A percentile compares a stretch with the other conserved stretches of the same genome.
Conservation (phyloP, 164 flowering plant genomes). For the Tetrastigma voinierianum region DNA sequence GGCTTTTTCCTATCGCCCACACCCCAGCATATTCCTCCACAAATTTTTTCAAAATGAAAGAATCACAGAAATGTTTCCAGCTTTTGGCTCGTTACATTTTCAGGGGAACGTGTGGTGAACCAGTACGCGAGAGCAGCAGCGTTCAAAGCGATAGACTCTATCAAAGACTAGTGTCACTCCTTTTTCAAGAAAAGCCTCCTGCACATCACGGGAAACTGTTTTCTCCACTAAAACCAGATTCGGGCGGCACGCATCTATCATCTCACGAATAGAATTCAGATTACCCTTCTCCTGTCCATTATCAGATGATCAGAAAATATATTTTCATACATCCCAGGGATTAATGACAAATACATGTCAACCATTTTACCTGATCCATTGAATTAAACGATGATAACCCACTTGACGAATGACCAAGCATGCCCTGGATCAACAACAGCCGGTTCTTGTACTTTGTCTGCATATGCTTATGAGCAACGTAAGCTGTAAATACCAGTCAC, state of each 20-base stretch:
- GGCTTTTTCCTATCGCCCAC: slow-evolving; percentile 60
- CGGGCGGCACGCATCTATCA: slow-evolving; percentile 67
- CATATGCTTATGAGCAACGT: slow-evolving; percentile 93
- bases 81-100: slow-evolving; percentile 41
- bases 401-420: slow-evolving; percentile 61
- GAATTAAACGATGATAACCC: slow-evolving; percentile 70
- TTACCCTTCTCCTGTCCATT: slow-evolving; percentile 59
- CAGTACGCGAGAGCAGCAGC: slow-evolving; percentile 85
- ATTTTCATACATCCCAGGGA: not conserved
- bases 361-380: slow-evolving; percentile 62
- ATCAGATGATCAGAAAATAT: slow-evolving; percentile 18
- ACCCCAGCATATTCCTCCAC: slow-evolving; percentile 63
- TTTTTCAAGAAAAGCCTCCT: slow-evolving; percentile 66
- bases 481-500: slow-evolving; percentile 92
- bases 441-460: slow-evolving; percentile 57
- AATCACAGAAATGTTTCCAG: slow-evolving; percentile 78
- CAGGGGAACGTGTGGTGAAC: slow-evolving; percentile 67
- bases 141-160: slow-evolving; percentile 86
- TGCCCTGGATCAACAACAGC: slow-evolving; percentile 70
- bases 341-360: not conserved
- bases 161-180: slow-evolving; percentile 86
- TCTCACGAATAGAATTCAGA: slow-evolving; percentile 50
- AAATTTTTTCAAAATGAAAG: slow-evolving; percentile 72
- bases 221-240: slow-evolving; percentile 90
- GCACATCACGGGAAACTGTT: slow-evolving; percentile 77